These are phyloP conservation scores for Magnolia changhungtana DNA, from an alignment of 164 flowering plant species.

Conservation along the genomic window DNA sequence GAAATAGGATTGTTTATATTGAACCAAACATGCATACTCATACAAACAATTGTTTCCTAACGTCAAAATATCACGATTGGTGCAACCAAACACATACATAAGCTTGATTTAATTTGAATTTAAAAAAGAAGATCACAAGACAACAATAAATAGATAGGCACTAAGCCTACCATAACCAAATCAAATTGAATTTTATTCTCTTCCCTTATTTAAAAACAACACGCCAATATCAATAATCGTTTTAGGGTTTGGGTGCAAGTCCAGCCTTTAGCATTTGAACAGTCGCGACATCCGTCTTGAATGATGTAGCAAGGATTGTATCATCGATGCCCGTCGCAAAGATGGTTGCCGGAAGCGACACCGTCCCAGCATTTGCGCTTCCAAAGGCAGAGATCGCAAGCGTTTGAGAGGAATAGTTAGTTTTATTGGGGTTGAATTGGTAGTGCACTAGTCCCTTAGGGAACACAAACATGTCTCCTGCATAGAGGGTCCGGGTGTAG, in stretches of 20 bases:
- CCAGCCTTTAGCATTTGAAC: slow-evolving; percentile 24
- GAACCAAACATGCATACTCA: no score
- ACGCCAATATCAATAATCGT: neutral
- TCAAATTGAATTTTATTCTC: neutral
- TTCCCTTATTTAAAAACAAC: neutral
- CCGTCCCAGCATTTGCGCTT: slow-evolving; percentile 23
- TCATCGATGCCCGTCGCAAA: slow-evolving; percentile 17
- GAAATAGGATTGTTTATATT: no score
- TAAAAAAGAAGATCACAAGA: neutral
- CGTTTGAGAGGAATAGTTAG: neutral
- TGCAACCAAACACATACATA: no score
- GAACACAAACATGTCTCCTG: slow-evolving; percentile 31
- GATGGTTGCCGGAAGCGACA: slow-evolving; percentile 13
- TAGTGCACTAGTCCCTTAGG: slow-evolving; percentile 28
- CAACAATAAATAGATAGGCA: neutral
- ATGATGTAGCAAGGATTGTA: slow-evolving; percentile 18
- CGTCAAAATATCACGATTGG: no score
- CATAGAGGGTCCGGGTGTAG: slow-evolving; percentile 21
- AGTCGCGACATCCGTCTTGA: slow-evolving; percentile 22
- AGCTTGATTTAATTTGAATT: no score
- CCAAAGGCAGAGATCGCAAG: slow-evolving; percentile 24
- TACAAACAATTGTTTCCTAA: no score
- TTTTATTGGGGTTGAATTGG: slow-evolving; percentile 20
- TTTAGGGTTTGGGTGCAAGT: slow-evolving; percentile 13
- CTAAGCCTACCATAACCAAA: neutral